A percentile compares a stretch with the other conserved stretches of the same genome.
phyloP scores from a whole-genome alignment of 257 asterid species.

The Striga asiatica region DNA sequence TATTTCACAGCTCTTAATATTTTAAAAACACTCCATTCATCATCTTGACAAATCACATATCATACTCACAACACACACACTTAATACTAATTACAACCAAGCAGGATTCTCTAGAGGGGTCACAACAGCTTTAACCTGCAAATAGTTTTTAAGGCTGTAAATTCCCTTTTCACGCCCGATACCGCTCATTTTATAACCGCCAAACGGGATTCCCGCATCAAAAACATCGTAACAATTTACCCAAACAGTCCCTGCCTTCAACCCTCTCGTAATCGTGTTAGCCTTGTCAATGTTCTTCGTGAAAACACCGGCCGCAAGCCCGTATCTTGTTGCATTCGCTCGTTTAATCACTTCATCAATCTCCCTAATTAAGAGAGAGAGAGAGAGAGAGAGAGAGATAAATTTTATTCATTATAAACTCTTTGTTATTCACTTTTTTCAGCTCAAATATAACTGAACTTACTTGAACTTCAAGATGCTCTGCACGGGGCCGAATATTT shows the following conservation, averaged over 20 bases:
- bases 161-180: slow-evolving; percentile 67
- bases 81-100: slow-evolving; percentile 34
- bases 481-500: slow-evolving; percentile 81
- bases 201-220: slow-evolving; percentile 64
- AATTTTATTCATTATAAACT: no score
- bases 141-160: slow-evolving; percentile 56
- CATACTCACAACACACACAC: background rate
- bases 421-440: no score
- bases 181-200: slow-evolving; percentile 92
- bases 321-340: slow-evolving; percentile 56
- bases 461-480: slow-evolving; percentile 65
- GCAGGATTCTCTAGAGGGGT: slow-evolving; percentile 60
- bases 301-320: slow-evolving; percentile 80
- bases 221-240: slow-evolving; percentile 62
- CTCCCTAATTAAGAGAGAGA: no score
- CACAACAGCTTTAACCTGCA: slow-evolving; percentile 79
- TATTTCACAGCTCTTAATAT: no score
- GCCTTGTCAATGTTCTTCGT: slow-evolving; percentile 49
- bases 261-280: slow-evolving; percentile 52
- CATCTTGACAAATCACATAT: no score
- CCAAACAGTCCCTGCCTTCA: slow-evolving; percentile 69
- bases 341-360: slow-evolving; percentile 52
- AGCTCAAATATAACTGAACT: no score
- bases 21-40: no score
- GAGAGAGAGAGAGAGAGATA: no score